A percentile compares a stretch with the other conserved stretches of the same genome.
Evolutionary conservation across 192 early-diverging fungal genomes (phyloP).

Genomic region (Coemansia sp.): DNA sequence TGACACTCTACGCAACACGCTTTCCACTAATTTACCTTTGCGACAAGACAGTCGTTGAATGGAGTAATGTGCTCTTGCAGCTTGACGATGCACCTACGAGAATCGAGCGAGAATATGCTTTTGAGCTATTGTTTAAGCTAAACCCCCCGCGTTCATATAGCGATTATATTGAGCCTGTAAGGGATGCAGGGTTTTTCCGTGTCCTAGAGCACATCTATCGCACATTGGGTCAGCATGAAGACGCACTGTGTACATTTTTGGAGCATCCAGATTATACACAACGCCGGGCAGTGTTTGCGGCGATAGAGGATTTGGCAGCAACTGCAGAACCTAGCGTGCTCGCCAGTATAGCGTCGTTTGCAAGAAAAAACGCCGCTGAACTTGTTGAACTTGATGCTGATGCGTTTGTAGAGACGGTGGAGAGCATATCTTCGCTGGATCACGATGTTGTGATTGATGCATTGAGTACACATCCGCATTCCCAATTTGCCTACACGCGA

Average conservation of each 20-base stretch:
- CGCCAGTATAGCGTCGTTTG: slow-evolving; percentile 19
- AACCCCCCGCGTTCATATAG: slow-evolving; percentile 38
- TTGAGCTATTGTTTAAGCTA: slow-evolving; percentile 43
- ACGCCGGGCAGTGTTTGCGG: slow-evolving; percentile 36
- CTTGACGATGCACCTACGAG: slow-evolving; percentile 39
- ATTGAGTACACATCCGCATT: slow-evolving; percentile 15
- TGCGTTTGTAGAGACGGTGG: slow-evolving; percentile 26
- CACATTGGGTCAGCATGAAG: slow-evolving; percentile 27
- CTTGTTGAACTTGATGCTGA: slow-evolving; percentile 43
- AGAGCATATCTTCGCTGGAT: slow-evolving; percentile 15
- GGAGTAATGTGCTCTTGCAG: slow-evolving; percentile 28
- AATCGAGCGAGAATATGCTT: slow-evolving; percentile 41
- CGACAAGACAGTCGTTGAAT: slow-evolving; percentile 28
- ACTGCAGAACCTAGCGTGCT: slow-evolving; percentile 6
- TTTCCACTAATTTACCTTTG: slow-evolving; percentile 45
- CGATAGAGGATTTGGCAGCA: slow-evolving; percentile 28
- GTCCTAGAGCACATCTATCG: slow-evolving; percentile 45
- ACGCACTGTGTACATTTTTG: slow-evolving; percentile 40
- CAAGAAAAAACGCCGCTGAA: slow-evolving; percentile 10
- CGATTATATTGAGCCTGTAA: slow-evolving; percentile 33
- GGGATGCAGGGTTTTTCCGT: slow-evolving; percentile 42
- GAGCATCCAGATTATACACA: slow-evolving; percentile 41
- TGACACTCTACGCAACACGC: slow-evolving; percentile 42
- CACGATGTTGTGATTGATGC: slow-evolving; percentile 19
- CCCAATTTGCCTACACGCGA: slow-evolving; percentile 43